These are phyloP conservation scores for Naumovozyma dairenensis DNA, from an alignment of 805 yeast genomes.

Conservation along the genomic window DNA sequence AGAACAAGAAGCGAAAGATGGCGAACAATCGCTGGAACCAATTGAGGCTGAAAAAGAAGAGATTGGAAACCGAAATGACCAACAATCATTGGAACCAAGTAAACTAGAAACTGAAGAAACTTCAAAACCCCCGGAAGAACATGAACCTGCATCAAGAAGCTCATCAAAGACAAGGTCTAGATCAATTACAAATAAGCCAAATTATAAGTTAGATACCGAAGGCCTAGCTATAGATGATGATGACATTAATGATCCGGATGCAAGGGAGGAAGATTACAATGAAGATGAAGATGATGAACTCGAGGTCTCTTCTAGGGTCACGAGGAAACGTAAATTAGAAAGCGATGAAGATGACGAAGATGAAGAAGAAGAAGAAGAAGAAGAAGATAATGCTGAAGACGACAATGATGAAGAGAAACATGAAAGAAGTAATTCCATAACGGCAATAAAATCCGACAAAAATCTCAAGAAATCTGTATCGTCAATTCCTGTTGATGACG, in stretches of 20 bases:
- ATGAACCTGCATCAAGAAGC: no score
- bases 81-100: no score
- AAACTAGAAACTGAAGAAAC: no score
- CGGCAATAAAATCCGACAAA: not conserved
- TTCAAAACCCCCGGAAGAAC: no score
- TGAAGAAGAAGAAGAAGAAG: conserved; percentile 19
- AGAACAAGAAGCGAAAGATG: no score
- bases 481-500: conserved; percentile 47
- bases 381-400: conserved; percentile 16
- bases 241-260: conserved; percentile 25
- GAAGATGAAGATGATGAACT: conserved; percentile 19
- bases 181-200: conserved; percentile 14
- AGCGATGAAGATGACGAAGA: conserved; percentile 24
- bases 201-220: conserved; percentile 24
- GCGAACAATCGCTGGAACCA: no score
- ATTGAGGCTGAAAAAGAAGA: no score
- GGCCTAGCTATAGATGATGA: conserved; percentile 22
- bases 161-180: conserved; percentile 11
- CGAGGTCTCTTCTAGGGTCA: conserved; percentile 4
- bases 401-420: conserved; percentile 22
- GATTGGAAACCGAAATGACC: no score
- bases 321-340: conserved; percentile 11
- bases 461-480: conserved; percentile 3
- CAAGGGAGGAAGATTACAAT: conserved; percentile 23
- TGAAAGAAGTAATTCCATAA: conserved; percentile 13